Evolutionary conservation across 164 flowering plant genomes (phyloP).

Genomic region (Brasenia schreberi): DNA sequence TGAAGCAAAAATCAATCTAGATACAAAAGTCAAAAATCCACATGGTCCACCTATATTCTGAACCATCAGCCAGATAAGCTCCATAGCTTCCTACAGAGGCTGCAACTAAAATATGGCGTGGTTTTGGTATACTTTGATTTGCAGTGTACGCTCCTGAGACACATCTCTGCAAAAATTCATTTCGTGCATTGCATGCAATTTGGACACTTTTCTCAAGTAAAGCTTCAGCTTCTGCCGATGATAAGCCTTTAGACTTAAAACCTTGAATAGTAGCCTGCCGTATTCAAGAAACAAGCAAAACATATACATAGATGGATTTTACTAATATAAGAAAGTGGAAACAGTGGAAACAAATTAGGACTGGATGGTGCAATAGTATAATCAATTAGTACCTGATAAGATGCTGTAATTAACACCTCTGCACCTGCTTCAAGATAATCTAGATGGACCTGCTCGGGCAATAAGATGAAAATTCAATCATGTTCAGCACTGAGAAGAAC

Average conservation of each 20-base stretch:
- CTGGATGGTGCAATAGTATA: no score
- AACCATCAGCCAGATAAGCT: slow-evolving; percentile 61
- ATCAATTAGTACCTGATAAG: slow-evolving; percentile 45
- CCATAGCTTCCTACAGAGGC: slow-evolving; percentile 66
- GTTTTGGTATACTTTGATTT: slow-evolving; percentile 13
- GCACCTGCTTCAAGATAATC: slow-evolving; percentile 77
- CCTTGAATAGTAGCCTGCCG: slow-evolving; percentile 54
- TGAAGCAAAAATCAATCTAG: neutral
- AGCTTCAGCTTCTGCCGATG: slow-evolving; percentile 37
- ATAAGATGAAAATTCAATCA: neutral
- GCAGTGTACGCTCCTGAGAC: slow-evolving; percentile 4
- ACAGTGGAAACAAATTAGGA: neutral
- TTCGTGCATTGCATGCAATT: slow-evolving; percentile 47
- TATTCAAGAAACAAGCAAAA: neutral
- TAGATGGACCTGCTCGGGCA: slow-evolving; percentile 41
- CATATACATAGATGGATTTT: no score
- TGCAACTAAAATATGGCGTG: slow-evolving; percentile 37
- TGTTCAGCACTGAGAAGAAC: no score
- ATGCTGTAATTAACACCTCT: slow-evolving; percentile 50
- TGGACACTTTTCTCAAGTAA: slow-evolving; percentile 41
- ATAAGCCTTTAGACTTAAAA: slow-evolving; percentile 38
- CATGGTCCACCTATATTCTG: slow-evolving; percentile 40
- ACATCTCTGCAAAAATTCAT: slow-evolving; percentile 21
- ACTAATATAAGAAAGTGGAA: neutral
- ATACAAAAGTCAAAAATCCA: neutral